Evolutionary conservation across 805 yeast genomes (phyloP).

Genomic region (Wickerhamiella alocasiicola): DNA sequence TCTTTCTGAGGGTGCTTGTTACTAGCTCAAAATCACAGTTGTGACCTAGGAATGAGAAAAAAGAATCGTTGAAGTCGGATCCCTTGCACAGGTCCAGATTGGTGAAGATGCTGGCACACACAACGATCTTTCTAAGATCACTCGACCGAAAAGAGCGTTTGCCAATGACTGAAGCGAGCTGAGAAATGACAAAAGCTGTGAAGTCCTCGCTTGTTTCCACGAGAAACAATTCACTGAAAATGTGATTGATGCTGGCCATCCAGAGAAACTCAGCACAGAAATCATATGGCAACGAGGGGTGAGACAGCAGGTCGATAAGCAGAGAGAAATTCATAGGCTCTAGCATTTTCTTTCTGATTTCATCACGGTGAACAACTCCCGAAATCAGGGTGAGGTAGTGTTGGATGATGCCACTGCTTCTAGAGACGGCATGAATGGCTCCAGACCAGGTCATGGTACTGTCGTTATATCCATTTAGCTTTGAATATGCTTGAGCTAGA

Average conservation of each 20-base stretch:
- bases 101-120: too few species aligned
- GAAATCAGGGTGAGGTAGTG: background rate
- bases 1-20: too few species aligned
- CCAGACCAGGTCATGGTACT: background rate
- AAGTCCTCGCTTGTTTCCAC: too few species aligned
- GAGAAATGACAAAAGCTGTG: too few species aligned
- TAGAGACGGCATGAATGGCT: background rate
- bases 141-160: too few species aligned
- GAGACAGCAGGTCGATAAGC: background rate
- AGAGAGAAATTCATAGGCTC: background rate
- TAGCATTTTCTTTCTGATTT: background rate
- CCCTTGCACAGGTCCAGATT: too few species aligned
- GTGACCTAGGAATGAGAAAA: too few species aligned
- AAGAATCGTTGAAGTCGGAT: too few species aligned
- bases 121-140: too few species aligned
- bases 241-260: background rate
- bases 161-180: too few species aligned
- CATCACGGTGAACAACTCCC: background rate
- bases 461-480: background rate
- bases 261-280: background rate
- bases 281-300: conserved; percentile 2
- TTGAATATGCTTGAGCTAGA: background rate
- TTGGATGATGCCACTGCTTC: background rate
- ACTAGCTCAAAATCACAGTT: too few species aligned
- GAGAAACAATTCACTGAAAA: background rate